Base-by-base conservation (phyloP, 108 stramenopile genomes). In the Mediolabrus comicus region DNA sequence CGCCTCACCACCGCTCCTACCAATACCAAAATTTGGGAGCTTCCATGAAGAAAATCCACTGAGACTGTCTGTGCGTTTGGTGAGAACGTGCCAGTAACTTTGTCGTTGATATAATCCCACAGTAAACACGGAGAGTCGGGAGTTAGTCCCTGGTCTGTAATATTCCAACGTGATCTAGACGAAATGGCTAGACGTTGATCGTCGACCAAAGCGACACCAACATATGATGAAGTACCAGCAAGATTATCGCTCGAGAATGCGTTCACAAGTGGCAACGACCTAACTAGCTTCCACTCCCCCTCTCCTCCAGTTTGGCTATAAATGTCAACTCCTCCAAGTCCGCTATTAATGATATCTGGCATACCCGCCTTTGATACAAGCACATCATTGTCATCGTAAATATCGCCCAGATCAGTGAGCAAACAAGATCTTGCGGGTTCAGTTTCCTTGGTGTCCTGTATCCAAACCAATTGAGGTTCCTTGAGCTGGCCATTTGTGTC, bases 291-390 rank as follows among this genome's bases (percentile, higher is more conserved):
- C 59, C 59, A 59, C 5, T 9, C 59, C n/a, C n/a, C n/a, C n/a
- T n/a, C n/a, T 3, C 8, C 8, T 31, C 34, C 34, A 17, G 19
- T 25, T 3, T 25, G 4, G 34, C 22, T 24, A 25, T 59, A 59
- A 19, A 59, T 25, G 34, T 30, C 59, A 25, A 59, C 6, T 30
- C 59, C 59, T 19, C 59, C 59, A 4, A 9, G 4, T 5, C 59
- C 59, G 29, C 6, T 30, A 36, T 34, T 59, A 9, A 59, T 25
- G 9, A 59, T 59, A 25, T 59, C 59, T 25, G 59, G 59, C 9
- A 4, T 17, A 17, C 59, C 59, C 6, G 3, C 22, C 27, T 19
- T 31, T 9, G 59, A 59, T 8, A 59, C 34, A 5, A 19, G 33
- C 6, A 8, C 9, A 6, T 59, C 34, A n/a, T n/a, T n/a, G 59